Conservation (phyloP, 139 green algal species). For the Klebsormidium nitens region DNA sequence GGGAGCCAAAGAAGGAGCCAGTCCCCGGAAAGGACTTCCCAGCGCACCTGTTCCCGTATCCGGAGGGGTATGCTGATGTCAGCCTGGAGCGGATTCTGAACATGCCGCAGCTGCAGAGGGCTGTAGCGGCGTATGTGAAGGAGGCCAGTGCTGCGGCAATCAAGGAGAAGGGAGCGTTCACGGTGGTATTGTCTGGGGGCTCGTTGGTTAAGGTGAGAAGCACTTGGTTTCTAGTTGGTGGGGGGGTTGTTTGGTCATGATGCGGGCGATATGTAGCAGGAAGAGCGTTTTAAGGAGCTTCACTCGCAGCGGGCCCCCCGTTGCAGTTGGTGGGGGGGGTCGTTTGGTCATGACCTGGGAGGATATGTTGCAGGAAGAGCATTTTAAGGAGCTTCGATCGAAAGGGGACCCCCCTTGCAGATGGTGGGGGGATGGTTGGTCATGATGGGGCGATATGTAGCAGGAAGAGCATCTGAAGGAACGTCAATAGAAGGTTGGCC, state of each 20-base stretch:
- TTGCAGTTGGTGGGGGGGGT: background rate
- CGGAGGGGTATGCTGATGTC: background rate
- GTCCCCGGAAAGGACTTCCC: no score
- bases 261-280: background rate
- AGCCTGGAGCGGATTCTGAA: background rate
- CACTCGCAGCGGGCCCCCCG: background rate
- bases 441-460: no score
- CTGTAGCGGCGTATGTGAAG: background rate
- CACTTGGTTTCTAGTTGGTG: background rate
- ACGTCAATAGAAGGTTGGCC: no score
- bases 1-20: background rate
- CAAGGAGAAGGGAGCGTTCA: background rate
- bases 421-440: no score
- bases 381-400: background rate
- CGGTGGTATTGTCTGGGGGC: conserved; percentile 16
- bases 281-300: background rate
- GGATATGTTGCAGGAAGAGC: background rate
- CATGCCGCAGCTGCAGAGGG: background rate
- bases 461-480: no score
- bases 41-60: conserved; percentile 1
- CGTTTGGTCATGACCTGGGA: no score
- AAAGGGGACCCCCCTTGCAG: no score
- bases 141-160: background rate
- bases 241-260: background rate
- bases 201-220: conserved; percentile 10